phyloP scores from a whole-genome alignment of 345 rosid genomes.

The Raphanus sativus region DNA sequence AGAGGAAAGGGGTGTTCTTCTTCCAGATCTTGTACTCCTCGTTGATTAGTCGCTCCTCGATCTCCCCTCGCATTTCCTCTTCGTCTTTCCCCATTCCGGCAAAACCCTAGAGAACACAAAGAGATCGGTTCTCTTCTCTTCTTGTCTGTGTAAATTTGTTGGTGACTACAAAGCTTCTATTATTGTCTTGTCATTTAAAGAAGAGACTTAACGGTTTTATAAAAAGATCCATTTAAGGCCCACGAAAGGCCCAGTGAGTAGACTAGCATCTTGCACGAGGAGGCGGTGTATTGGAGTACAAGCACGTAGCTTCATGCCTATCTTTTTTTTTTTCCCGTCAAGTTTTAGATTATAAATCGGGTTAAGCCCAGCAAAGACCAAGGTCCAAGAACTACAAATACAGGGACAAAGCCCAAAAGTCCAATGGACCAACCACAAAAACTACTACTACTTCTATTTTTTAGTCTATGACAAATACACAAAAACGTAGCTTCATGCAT shows the following conservation, averaged over 20 bases:
- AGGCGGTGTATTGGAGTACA: not conserved
- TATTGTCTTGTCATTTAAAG: not conserved
- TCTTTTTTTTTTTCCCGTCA: too few species aligned
- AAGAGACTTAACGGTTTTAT: not conserved
- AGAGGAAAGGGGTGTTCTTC: slow-evolving; percentile 96
- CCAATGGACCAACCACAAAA: too few species aligned
- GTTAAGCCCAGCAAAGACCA: too few species aligned
- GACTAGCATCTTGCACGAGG: not conserved
- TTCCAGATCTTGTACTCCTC: slow-evolving; percentile 99
- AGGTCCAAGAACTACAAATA: too few species aligned
- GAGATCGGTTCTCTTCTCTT: not conserved
- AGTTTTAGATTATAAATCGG: too few species aligned
- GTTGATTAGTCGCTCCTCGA: slow-evolving; percentile 88
- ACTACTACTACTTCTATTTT: too few species aligned
- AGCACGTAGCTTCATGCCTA: not conserved
- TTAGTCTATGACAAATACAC: too few species aligned
- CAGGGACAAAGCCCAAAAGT: too few species aligned
- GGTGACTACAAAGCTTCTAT: not conserved
- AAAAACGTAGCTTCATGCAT: too few species aligned
- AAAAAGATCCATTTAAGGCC: not conserved
- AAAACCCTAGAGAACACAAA: not conserved
- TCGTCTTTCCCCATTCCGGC: slow-evolving; percentile 84
- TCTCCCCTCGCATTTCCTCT: slow-evolving; percentile 95
- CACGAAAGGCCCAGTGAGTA: not conserved
- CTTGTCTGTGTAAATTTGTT: not conserved